phyloP scores from a whole-genome alignment of 805 yeast genomes.

The Yueomyces sp. region DNA sequence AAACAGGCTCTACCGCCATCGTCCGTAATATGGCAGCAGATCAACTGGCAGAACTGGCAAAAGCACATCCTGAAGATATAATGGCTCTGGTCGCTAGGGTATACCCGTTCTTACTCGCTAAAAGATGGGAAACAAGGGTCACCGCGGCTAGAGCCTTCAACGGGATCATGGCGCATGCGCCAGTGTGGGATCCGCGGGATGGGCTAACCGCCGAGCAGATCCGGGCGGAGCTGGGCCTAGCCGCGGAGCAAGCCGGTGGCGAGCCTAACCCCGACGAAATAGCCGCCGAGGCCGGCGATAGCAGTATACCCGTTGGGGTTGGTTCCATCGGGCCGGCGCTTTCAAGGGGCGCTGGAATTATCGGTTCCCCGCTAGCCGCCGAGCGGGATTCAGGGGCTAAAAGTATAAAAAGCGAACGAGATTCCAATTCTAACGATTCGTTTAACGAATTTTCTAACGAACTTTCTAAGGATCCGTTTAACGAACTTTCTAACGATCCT shows the following conservation, averaged over 20 bases:
- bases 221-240: too few species aligned
- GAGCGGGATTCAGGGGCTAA: constrained; percentile 28
- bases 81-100: constrained; percentile 74
- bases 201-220: not conserved
- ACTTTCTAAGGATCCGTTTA: constrained; percentile 6
- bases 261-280: too few species aligned
- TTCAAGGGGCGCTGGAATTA: too few species aligned
- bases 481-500: constrained; percentile 3
- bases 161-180: constrained; percentile 70
- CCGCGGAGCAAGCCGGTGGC: too few species aligned
- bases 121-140: constrained; percentile 91
- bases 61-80: constrained; percentile 88
- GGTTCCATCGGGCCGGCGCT: too few species aligned
- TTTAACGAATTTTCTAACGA: constrained; percentile 2
- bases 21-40: constrained; percentile 95
- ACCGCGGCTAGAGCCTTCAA: constrained; percentile 94
- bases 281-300: too few species aligned
- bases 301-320: too few species aligned
- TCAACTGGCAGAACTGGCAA: constrained; percentile 87
- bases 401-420: constrained; percentile 10
- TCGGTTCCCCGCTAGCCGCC: too few species aligned
- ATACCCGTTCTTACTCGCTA: constrained; percentile 71
- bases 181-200: constrained; percentile 62
- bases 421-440: constrained; percentile 1
- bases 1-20: constrained; percentile 89